Conservation (phyloP, 78 protist species). For the Dictyostelium capitatum region DNA sequence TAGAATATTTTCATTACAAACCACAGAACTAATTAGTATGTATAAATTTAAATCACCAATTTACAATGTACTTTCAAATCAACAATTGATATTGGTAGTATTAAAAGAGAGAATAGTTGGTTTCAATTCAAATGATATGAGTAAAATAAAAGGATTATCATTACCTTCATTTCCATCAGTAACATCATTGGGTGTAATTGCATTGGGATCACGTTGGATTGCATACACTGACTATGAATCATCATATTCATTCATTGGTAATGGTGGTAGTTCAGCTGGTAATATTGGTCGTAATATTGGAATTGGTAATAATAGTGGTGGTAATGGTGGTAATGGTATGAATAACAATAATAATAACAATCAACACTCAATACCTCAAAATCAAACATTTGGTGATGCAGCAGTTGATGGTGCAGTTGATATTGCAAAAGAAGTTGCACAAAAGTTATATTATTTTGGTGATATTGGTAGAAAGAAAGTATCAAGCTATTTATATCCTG, state of each 20-base stretch:
- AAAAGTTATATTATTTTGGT: slow-evolving; percentile 63
- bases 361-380: slow-evolving; percentile 11
- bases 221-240: slow-evolving; percentile 56
- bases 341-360: neutral
- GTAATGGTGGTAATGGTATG: neutral
- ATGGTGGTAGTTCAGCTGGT: neutral
- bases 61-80: slow-evolving; percentile 65
- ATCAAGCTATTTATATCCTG: slow-evolving; percentile 61
- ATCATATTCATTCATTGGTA: neutral
- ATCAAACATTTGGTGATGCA: slow-evolving; percentile 59
- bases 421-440: slow-evolving; percentile 63
- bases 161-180: slow-evolving; percentile 40
- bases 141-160: slow-evolving; percentile 31
- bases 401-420: slow-evolving; percentile 78
- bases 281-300: neutral
- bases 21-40: slow-evolving; percentile 60
- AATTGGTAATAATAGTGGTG: neutral
- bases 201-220: slow-evolving; percentile 75
- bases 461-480: slow-evolving; percentile 73
- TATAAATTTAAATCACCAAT: slow-evolving; percentile 66
- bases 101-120: slow-evolving; percentile 66
- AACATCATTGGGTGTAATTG: slow-evolving; percentile 27
- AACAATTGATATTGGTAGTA: slow-evolving; percentile 25
- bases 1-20: slow-evolving; percentile 55
- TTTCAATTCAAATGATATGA: slow-evolving; percentile 57